Evolutionary conservation across 2,329 filamentous ascomycete genomes (phyloP).

Genomic region (Calonectria ilicicola): DNA sequence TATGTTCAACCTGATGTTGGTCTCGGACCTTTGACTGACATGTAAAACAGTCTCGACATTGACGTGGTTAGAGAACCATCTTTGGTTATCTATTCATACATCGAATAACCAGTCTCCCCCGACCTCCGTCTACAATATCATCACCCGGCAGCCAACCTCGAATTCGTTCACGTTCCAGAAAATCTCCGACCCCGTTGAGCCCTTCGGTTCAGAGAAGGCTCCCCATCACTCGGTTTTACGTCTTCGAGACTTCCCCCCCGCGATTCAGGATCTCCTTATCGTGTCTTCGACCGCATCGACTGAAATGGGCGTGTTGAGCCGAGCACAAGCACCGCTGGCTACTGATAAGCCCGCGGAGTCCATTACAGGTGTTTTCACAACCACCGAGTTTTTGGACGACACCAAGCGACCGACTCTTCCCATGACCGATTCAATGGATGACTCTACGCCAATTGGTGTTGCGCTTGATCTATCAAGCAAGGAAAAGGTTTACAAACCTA

Average conservation of each 20-base stretch:
- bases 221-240: conserved; percentile 84
- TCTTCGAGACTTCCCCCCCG: conserved; percentile 83
- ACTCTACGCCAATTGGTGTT: conserved; percentile 84
- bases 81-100: conserved; percentile 87
- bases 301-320: conserved; percentile 83
- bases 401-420: conserved; percentile 81
- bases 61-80: conserved; percentile 87
- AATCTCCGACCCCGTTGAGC: conserved; percentile 78
- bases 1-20: conserved; percentile 56
- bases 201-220: conserved; percentile 74
- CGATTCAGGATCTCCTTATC: conserved; percentile 84
- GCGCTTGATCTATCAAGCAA: conserved; percentile 86
- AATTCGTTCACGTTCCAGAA: conserved; percentile 78
- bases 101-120: conserved; percentile 68
- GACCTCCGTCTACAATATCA: conserved; percentile 81
- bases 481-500: conserved; percentile 82
- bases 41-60: conserved; percentile 76
- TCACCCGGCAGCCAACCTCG: conserved; percentile 71
- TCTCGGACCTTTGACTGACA: neutral
- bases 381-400: conserved; percentile 79
- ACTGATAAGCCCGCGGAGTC: conserved; percentile 68
- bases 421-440: conserved; percentile 68
- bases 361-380: conserved; percentile 78
- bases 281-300: conserved; percentile 83
- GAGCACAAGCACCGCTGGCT: conserved; percentile 76